These are phyloP conservation scores for Rhododendron ferrugineum DNA, from an alignment of 148 eudicot genomes.

Conservation along the genomic window DNA sequence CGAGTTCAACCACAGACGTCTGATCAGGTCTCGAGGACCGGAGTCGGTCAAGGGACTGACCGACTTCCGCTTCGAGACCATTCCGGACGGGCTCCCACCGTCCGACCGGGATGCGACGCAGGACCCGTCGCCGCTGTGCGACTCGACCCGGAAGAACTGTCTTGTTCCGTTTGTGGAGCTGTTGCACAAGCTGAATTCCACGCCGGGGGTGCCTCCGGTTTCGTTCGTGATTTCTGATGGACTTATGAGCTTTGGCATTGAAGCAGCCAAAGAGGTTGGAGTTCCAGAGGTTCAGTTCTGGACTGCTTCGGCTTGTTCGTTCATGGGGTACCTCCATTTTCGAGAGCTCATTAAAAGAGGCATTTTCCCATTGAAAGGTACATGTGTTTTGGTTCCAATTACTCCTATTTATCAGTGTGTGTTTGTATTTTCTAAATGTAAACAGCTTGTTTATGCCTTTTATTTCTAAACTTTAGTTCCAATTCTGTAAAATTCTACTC, in stretches of 20 bases:
- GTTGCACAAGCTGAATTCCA: background rate
- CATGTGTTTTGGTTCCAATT: background rate
- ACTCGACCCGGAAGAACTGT: background rate
- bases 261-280: background rate
- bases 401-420: too few relatives aligned
- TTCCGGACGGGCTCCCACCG: background rate
- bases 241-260: background rate
- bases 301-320: background rate
- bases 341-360: background rate
- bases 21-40: background rate
- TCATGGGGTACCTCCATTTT: background rate
- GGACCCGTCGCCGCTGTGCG: background rate
- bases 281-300: background rate
- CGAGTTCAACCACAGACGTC: background rate
- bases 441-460: too few relatives aligned
- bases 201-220: background rate
- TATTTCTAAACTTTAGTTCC: too few relatives aligned
- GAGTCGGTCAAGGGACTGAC: background rate
- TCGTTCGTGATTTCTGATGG: background rate
- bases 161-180: background rate
- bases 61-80: slow-evolving; percentile 3
- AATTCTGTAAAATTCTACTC: too few relatives aligned
- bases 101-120: background rate
- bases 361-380: background rate
- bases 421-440: too few relatives aligned